Evolutionary conservation across 1,139 yeast genomes (phyloP).

Genomic region (Yamadazyma epiphylla): DNA sequence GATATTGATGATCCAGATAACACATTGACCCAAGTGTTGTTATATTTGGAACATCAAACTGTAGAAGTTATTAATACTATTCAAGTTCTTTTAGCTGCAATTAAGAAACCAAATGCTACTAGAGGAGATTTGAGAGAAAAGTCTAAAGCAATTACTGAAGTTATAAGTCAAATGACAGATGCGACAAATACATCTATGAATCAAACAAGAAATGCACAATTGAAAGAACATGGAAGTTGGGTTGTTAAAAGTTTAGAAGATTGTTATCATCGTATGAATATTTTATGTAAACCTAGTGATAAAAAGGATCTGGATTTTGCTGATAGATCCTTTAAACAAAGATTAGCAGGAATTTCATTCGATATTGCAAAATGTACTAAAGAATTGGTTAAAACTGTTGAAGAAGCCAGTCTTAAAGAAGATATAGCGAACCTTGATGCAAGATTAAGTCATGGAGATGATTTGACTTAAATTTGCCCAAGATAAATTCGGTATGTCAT

Average conservation of each 20-base stretch:
- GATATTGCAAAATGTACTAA: slow-evolving; percentile 96
- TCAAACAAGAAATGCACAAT: slow-evolving; percentile 76
- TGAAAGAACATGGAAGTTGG: slow-evolving; percentile 89
- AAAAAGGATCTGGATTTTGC: slow-evolving; percentile 65
- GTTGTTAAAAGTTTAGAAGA: slow-evolving; percentile 83
- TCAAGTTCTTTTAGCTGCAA: slow-evolving; percentile 73
- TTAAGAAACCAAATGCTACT: slow-evolving; percentile 72
- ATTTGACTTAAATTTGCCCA: slow-evolving; percentile 21
- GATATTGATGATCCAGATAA: slow-evolving; percentile 84
- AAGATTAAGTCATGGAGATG: slow-evolving; percentile 36
- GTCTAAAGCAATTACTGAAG: slow-evolving; percentile 69
- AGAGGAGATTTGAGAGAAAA: slow-evolving; percentile 71
- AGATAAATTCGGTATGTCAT: neutral
- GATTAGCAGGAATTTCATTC: slow-evolving; percentile 92
- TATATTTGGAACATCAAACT: slow-evolving; percentile 90
- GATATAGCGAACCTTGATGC: slow-evolving; percentile 59
- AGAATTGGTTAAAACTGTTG: slow-evolving; percentile 92
- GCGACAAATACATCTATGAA: slow-evolving; percentile 89
- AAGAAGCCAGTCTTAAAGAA: slow-evolving; percentile 84
- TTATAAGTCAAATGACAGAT: slow-evolving; percentile 82
- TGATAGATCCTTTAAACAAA: slow-evolving; percentile 84
- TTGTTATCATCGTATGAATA: slow-evolving; percentile 76
- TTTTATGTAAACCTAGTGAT: slow-evolving; percentile 51
- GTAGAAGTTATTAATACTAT: slow-evolving; percentile 88
- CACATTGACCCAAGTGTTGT: slow-evolving; percentile 77